These are phyloP conservation scores for Uncinocarpus reesii DNA, from an alignment of 2,329 filamentous ascomycete species.

Conservation along the genomic window DNA sequence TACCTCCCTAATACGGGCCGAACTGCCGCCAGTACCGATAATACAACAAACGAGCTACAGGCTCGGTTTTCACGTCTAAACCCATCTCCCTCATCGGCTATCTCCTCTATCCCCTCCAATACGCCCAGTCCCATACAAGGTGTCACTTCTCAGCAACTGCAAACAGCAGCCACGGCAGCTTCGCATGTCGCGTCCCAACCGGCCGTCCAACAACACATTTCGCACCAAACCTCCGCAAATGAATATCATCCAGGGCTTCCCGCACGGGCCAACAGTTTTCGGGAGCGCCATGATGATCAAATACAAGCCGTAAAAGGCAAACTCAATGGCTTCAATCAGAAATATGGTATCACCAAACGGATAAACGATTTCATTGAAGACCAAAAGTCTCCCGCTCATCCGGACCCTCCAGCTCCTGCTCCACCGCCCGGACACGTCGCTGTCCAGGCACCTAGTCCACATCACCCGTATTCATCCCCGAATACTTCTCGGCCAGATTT, in stretches of 20 bases:
- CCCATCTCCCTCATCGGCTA: slow-evolving; percentile 18
- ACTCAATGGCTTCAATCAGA: slow-evolving; percentile 50
- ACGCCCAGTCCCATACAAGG: slow-evolving; percentile 57
- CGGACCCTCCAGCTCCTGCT: slow-evolving; percentile 10
- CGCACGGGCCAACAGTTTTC: not conserved
- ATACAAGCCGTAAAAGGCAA: slow-evolving; percentile 50
- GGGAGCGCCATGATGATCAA: slow-evolving; percentile 48
- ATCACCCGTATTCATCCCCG: slow-evolving; percentile 18
- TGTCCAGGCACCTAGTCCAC: slow-evolving; percentile 13
- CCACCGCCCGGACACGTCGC: slow-evolving; percentile 20
- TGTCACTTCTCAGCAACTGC: slow-evolving; percentile 37
- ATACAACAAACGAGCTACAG: slow-evolving; percentile 6
- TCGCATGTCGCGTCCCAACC: slow-evolving; percentile 25
- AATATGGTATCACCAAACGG: slow-evolving; percentile 47
- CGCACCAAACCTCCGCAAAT: slow-evolving; percentile 48
- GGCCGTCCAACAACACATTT: slow-evolving; percentile 40
- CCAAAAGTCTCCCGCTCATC: slow-evolving; percentile 27
- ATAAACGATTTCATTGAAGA: slow-evolving; percentile 41
- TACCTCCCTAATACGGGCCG: not conserved
- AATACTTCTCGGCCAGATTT: slow-evolving; percentile 24
- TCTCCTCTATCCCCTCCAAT: slow-evolving; percentile 46
- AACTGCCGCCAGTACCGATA: not conserved
- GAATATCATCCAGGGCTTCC: not conserved
- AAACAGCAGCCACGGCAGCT: slow-evolving; percentile 22
- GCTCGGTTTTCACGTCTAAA: slow-evolving; percentile 6